Evolutionary conservation across 257 asterid species (phyloP), one percentile per base, ranked within the genome.

Genomic region (Scutellaria minor): DNA sequence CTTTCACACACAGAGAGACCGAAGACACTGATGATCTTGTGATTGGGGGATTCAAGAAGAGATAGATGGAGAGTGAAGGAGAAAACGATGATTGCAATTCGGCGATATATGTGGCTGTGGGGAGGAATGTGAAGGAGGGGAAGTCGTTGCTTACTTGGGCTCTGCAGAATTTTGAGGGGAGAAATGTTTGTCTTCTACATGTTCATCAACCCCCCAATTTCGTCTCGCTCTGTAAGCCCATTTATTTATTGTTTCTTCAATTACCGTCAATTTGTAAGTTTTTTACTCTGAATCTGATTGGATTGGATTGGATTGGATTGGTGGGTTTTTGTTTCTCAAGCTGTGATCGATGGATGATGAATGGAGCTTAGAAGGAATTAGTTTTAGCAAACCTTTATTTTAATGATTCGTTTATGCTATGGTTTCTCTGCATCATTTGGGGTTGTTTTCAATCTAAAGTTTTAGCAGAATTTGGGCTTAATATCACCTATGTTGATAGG

Each of bases 71-170:
- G 2, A 82, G 85, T 73, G 96, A 81, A 70, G 88, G 80, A 71
- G 88, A 78, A 56, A 66, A 47, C 18, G 58, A 70, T 20, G 79
- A 69, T 14, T 59, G 59, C 47, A 15, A 69, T 64, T 64, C 60
- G 71, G 78, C 83, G 24, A 46, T 90, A 6, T 85, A 79, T 77
- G 97, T 90, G 15, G 97, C 98, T 5, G 96, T 90, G 57, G 97
- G 97, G 5, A 75, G 85, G 80, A 79, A 93, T 76, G 81, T 86
- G 64, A 82, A 85, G 81, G 88, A 86, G 59, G 95, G 97, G 0
- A 90, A 88, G 76, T 81, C 89, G 69, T 15, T 82, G 78, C 78
- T 90, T 54, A 76, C 71, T 10, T 93, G 96, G 97, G 88, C 89
- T 11, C 62, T 79, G 68, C 77, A 78, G 65, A 86, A 73, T 64